Conservation (phyloP, 2,329 filamentous ascomycete genomes). For the Colletotrichum godetiae region DNA sequence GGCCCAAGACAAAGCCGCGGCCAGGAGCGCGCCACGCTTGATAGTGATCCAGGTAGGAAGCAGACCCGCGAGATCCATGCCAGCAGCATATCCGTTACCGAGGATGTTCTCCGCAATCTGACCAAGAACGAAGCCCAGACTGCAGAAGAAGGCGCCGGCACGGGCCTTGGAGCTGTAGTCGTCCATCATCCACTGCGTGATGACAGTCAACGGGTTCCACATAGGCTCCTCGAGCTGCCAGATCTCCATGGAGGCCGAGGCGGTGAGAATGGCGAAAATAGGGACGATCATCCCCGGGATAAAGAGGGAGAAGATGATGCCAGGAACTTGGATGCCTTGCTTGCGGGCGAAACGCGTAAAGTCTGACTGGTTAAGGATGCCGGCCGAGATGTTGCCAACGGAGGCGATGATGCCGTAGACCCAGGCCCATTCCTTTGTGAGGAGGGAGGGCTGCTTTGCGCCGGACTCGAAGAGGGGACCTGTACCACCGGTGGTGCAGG, state of each 20-base stretch:
- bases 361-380: conserved; percentile 44
- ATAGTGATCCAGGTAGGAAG: conserved; percentile 44
- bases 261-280: conserved; percentile 41
- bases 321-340: conserved; percentile 39
- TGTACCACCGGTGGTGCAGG: conserved; percentile 53
- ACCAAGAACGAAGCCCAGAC: conserved; percentile 42
- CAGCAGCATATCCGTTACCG: conserved; percentile 43
- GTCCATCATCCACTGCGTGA: conserved; percentile 43
- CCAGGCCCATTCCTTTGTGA: conserved; percentile 43
- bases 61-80: conserved; percentile 44
- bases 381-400: conserved; percentile 43
- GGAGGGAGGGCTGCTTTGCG: conserved; percentile 33
- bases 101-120: conserved; percentile 45
- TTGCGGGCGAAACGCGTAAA: conserved; percentile 43
- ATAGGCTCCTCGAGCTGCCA: conserved; percentile 39
- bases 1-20: conserved; percentile 39
- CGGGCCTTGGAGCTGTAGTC: conserved; percentile 40
- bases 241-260: conserved; percentile 42
- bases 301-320: conserved; percentile 42
- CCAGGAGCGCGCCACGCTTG: conserved; percentile 42
- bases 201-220: conserved; percentile 42
- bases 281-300: conserved; percentile 43
- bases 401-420: conserved; percentile 45
- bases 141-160: conserved; percentile 44
- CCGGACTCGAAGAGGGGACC: conserved; percentile 53